Conservation (phyloP, 2,329 filamentous ascomycete genomes). For the Colletotrichum limetticola region DNA sequence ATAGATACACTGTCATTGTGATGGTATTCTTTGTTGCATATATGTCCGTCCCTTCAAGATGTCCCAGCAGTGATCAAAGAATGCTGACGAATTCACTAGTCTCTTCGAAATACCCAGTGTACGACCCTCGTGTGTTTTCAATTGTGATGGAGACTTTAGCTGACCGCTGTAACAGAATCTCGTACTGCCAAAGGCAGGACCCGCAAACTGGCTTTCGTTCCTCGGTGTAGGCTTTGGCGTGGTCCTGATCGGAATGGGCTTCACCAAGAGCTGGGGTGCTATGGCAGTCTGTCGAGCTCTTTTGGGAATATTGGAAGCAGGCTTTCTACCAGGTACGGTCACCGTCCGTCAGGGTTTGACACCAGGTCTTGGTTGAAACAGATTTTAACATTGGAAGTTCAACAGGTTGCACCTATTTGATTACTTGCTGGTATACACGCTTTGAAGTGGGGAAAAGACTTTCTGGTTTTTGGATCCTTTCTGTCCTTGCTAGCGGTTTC, state of each 20-base stretch:
- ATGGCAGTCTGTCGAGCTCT: neutral
- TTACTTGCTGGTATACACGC: neutral
- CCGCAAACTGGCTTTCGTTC: neutral
- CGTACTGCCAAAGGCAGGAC: neutral
- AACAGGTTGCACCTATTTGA: neutral
- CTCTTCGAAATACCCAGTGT: neutral
- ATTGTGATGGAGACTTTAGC: neutral
- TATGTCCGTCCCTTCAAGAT: neutral
- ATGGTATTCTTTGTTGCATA: neutral
- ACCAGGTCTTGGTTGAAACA: neutral
- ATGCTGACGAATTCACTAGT: neutral
- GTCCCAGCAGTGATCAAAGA: too few species aligned
- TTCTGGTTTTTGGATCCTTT: neutral
- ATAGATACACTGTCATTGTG: neutral
- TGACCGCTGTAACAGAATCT: neutral
- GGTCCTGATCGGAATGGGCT: neutral
- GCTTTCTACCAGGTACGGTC: neutral
- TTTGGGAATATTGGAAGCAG: neutral
- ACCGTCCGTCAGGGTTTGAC: neutral
- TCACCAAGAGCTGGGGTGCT: neutral
- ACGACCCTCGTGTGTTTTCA: neutral
- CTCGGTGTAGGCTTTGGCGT: neutral
- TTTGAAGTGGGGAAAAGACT: neutral
- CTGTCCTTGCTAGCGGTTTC: neutral
- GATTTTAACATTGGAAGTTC: neutral